Conservation (phyloP, 1,284 basidiomycete species). For the Rhodofomes roseus region DNA sequence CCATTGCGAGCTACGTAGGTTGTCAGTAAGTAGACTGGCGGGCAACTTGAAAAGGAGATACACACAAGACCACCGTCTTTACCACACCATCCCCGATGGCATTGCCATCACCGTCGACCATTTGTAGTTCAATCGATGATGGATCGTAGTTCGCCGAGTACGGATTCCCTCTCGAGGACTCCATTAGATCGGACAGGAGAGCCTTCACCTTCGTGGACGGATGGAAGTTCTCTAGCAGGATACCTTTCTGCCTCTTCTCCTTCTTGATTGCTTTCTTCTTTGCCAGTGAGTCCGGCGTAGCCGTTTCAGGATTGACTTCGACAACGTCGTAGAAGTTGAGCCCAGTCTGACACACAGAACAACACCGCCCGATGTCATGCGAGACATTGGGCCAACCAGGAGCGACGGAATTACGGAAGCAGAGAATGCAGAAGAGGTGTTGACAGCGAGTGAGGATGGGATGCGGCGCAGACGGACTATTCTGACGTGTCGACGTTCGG, state of each 20-base stretch:
- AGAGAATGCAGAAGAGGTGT: conserved; percentile 85
- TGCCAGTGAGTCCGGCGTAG: conserved; percentile 32
- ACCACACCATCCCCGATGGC: conserved; percentile 62
- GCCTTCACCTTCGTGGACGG: conserved; percentile 86
- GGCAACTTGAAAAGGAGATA: conserved; percentile 17
- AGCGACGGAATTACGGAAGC: conserved; percentile 75
- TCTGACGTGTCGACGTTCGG: conserved; percentile 65
- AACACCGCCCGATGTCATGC: conserved; percentile 55
- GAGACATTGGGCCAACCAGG: conserved; percentile 76
- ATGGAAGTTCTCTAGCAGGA: conserved; percentile 55
- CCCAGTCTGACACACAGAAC: conserved; percentile 70
- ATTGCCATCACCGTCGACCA: conserved; percentile 72
- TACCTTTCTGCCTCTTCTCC: conserved; percentile 66
- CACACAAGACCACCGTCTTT: conserved; percentile 93
- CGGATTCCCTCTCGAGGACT: conserved; percentile 76
- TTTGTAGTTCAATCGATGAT: conserved; percentile 62
- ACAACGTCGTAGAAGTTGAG: conserved; percentile 68
- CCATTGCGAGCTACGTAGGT: conserved; percentile 79
- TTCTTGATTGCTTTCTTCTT: conserved; percentile 68
- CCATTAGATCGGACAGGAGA: conserved; percentile 70
- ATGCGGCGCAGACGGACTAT: conserved; percentile 54
- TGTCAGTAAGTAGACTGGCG: conserved; percentile 6
- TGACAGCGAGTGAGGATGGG: conserved; percentile 88
- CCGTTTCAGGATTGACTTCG: conserved; percentile 63
- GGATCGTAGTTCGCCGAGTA: conserved; percentile 85